Conservation (phyloP, 2,329 filamentous ascomycete genomes). For the Botryotinia calthae region DNA sequence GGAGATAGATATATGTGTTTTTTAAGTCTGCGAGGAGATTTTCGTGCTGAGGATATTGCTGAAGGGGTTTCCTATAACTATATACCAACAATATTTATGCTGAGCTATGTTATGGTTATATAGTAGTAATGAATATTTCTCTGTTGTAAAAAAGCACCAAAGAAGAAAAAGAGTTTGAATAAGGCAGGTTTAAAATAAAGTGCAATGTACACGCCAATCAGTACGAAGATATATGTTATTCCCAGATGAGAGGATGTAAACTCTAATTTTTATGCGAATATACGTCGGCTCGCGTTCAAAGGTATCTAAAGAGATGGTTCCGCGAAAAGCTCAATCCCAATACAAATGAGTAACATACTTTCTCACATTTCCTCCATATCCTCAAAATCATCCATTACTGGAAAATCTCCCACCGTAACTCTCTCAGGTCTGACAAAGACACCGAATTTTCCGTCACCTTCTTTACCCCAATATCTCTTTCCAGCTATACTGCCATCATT, state of each 20-base stretch:
- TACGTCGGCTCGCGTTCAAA: not conserved
- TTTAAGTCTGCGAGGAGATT: not conserved
- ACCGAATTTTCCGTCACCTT: constrained; percentile 59
- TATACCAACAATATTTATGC: no score
- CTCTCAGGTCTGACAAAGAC: constrained; percentile 77
- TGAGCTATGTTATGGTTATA: not conserved
- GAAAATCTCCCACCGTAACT: constrained; percentile 73
- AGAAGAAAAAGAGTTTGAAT: not conserved
- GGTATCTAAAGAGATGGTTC: not conserved
- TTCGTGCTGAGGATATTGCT: not conserved
- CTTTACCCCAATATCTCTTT: constrained; percentile 62
- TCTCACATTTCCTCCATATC: constrained; percentile 71
- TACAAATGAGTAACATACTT: not conserved
- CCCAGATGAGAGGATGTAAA: not conserved
- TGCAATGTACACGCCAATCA: not conserved
- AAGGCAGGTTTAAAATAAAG: not conserved
- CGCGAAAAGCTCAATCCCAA: not conserved
- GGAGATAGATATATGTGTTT: not conserved
- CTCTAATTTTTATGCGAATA: not conserved
- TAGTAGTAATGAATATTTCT: not conserved
- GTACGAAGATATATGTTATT: not conserved
- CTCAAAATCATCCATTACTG: constrained; percentile 68
- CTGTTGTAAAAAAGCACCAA: not conserved
- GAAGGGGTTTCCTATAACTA: not conserved
- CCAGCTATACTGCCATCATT: constrained; percentile 73